Conservation (phyloP, 768 basidiomycete species). For the Galerina sulciceps region DNA sequence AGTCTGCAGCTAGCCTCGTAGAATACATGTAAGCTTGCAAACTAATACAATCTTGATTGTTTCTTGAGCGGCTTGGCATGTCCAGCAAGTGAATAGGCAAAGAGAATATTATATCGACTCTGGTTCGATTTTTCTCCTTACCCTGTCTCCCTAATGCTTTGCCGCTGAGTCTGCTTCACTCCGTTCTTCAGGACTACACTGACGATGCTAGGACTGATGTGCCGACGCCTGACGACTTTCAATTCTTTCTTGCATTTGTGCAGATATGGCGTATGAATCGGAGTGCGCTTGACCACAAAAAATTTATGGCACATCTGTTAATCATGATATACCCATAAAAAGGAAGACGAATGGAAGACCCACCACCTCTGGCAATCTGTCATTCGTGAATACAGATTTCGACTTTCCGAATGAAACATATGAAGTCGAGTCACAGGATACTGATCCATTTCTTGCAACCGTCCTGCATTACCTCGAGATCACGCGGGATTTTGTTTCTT, state of each 20-base stretch:
- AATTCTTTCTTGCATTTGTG: constrained; percentile 6
- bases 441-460: constrained; percentile 31
- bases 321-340: constrained; percentile 12
- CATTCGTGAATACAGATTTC: constrained; percentile 14
- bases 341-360: constrained; percentile 17
- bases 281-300: neutral
- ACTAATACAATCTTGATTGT: too few relatives aligned
- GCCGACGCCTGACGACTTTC: constrained; percentile 25
- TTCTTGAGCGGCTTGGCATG: too few relatives aligned
- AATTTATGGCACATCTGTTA: constrained; percentile 9
- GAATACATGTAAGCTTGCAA: too few relatives aligned
- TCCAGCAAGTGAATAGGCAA: too few relatives aligned
- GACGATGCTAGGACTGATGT: constrained; percentile 25
- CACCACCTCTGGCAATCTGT: constrained; percentile 18
- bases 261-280: neutral
- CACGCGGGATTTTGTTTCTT: constrained; percentile 11
- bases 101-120: constrained; percentile 3
- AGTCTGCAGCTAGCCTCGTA: too few relatives aligned
- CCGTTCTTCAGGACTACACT: constrained; percentile 28
- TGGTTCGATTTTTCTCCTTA: constrained; percentile 6
- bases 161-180: constrained; percentile 19
- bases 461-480: constrained; percentile 22
- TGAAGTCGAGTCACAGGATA: constrained; percentile 17
- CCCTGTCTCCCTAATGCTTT: neutral
- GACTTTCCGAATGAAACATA: constrained; percentile 24